These are phyloP conservation scores for Leccinum ochraceum DNA, from an alignment of 768 basidiomycete genomes.

Conservation along the genomic window DNA sequence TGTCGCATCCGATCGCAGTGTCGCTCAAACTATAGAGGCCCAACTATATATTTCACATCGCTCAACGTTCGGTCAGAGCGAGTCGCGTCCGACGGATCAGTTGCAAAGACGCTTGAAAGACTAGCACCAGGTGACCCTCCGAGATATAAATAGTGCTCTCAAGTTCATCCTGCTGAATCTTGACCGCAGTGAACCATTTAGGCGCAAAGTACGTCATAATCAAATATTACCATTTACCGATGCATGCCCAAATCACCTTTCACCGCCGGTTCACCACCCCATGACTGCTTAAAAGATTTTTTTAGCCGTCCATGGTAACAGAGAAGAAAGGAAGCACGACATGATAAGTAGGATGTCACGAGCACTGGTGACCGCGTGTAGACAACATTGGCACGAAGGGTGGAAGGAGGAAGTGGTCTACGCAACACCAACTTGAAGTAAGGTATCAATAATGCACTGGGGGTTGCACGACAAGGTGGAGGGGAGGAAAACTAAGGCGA, in stretches of 20 bases:
- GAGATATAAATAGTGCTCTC: conserved; percentile 49
- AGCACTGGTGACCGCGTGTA: too few relatives aligned
- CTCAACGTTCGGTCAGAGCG: conserved; percentile 81
- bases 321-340: too few relatives aligned
- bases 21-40: conserved; percentile 92
- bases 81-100: conserved; percentile 64
- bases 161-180: conserved; percentile 90
- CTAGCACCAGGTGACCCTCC: conserved; percentile 71
- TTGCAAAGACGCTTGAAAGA: conserved; percentile 88
- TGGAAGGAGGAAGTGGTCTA: too few relatives aligned
- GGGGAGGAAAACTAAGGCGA: neutral
- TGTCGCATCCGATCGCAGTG: conserved; percentile 60
- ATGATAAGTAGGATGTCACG: too few relatives aligned
- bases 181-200: conserved; percentile 51
- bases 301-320: neutral
- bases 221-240: neutral
- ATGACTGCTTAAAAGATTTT: neutral
- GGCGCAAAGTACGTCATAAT: neutral
- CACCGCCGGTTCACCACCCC: too few relatives aligned
- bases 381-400: too few relatives aligned
- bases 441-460: neutral
- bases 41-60: too few relatives aligned
- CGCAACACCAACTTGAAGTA: too few relatives aligned
- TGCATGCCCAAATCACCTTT: neutral
- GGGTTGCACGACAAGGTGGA: neutral